phyloP scores from a whole-genome alignment of 495 filamentous ascomycete genomes.

The Neurospora discreta region DNA sequence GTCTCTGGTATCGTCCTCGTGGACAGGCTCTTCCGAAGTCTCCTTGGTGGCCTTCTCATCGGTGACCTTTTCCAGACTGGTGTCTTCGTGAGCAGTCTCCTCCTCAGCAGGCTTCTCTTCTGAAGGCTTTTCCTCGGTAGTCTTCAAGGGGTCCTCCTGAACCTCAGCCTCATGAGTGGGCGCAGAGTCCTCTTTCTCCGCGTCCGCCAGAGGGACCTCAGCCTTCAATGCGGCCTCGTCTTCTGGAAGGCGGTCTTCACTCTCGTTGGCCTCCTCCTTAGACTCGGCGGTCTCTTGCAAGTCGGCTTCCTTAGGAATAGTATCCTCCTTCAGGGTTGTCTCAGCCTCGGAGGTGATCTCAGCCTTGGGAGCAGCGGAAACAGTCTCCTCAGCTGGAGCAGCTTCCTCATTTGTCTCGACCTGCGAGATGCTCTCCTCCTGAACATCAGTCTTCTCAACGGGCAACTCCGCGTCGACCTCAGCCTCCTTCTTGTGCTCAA shows the following conservation, averaged over 20 bases:
- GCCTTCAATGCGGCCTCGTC: not conserved
- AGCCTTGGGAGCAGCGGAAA: not conserved
- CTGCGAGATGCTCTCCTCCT: not conserved
- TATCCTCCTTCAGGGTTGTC: constrained; percentile 1
- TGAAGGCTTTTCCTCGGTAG: not conserved
- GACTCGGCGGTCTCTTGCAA: not conserved
- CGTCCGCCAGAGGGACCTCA: not conserved
- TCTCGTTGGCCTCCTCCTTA: not conserved
- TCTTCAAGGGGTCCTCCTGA: not conserved
- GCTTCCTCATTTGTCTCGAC: not conserved
- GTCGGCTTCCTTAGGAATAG: not conserved
- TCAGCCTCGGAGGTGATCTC: not conserved
- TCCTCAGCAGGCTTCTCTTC: not conserved
- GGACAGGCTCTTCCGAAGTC: not conserved
- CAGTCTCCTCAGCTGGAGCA: not conserved
- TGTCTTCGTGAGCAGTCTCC: not conserved
- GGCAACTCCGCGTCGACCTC: not conserved
- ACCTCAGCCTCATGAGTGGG: not conserved
- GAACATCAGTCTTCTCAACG: not conserved
- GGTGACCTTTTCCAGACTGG: not conserved
- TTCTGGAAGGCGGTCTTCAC: not conserved
- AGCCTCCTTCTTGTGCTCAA: not conserved
- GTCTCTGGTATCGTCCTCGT: not conserved
- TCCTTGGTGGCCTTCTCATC: not conserved
- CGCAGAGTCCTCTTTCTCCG: not conserved